phyloP scores from a whole-genome alignment of 2,329 filamentous ascomycete species.

The Akanthomyces dipterigenus region DNA sequence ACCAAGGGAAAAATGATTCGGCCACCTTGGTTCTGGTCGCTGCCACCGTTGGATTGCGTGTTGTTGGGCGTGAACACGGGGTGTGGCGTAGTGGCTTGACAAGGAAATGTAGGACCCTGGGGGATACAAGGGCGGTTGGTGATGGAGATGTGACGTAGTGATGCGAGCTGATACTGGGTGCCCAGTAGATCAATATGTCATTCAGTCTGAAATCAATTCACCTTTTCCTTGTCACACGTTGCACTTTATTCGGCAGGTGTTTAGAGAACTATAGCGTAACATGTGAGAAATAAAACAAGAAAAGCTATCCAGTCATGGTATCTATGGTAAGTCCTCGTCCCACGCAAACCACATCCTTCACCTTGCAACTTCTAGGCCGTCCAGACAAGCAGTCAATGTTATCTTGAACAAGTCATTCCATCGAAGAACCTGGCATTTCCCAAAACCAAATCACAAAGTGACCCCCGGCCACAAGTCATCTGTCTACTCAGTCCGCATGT shows the following conservation, averaged over 20 bases:
- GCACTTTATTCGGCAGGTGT: neutral
- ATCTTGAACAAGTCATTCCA: neutral
- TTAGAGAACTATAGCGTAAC: neutral
- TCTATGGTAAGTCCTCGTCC: neutral
- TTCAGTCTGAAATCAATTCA: neutral
- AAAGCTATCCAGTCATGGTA: neutral
- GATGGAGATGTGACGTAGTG: slow-evolving; percentile 6
- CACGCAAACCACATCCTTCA: neutral
- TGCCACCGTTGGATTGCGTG: no score
- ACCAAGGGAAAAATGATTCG: neutral
- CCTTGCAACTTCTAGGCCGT: neutral
- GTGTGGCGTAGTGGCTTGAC: neutral
- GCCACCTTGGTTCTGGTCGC: neutral
- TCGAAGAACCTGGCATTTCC: neutral
- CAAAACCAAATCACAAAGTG: neutral
- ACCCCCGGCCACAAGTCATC: neutral
- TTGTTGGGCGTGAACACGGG: neutral
- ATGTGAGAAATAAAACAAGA: neutral
- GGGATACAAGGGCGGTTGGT: neutral
- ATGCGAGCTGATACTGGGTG: neutral
- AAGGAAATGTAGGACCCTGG: neutral
- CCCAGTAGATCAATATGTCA: slow-evolving; percentile 1
- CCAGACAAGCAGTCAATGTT: neutral
- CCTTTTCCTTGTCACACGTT: neutral
- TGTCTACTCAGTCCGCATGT: slow-evolving; percentile 26